phyloP scores from a whole-genome alignment of 495 filamentous ascomycete species.

The Xylaria scruposa region DNA sequence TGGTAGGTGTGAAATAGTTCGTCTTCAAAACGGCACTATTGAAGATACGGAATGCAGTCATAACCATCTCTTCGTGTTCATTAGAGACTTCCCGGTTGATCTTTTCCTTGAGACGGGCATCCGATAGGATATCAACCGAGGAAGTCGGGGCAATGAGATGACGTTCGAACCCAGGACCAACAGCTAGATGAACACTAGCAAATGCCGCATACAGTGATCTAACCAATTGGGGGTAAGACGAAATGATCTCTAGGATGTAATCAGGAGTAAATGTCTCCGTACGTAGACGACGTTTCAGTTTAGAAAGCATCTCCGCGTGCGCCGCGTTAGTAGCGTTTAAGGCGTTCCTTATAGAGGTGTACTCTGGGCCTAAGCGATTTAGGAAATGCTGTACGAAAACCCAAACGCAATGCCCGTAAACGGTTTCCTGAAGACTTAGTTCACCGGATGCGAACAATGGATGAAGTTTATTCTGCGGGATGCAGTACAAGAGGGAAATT shows the following conservation, averaged over 20 bases:
- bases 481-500: conserved; percentile 93
- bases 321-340: conserved; percentile 75
- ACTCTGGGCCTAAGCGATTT: conserved; percentile 92
- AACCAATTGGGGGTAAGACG: conserved; percentile 85
- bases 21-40: conserved; percentile 92
- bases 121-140: conserved; percentile 77
- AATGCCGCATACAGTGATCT: conserved; percentile 90
- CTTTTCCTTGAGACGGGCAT: conserved; percentile 75
- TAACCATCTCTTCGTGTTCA: conserved; percentile 97
- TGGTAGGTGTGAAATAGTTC: conserved; percentile 99
- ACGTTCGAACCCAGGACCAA: conserved; percentile 77
- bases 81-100: conserved; percentile 84
- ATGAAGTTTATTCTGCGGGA: conserved; percentile 96
- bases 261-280: conserved; percentile 97
- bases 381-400: conserved; percentile 97
- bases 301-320: conserved; percentile 89
- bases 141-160: conserved; percentile 70
- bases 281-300: conserved; percentile 93
- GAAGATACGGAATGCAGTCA: conserved; percentile 96
- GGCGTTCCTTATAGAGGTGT: conserved; percentile 81
- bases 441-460: conserved; percentile 84
- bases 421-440: conserved; percentile 93
- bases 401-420: conserved; percentile 96
- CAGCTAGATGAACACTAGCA: conserved; percentile 87
- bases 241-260: conserved; percentile 97